These are phyloP conservation scores for Hyaloscypha variabilis DNA, from an alignment of 495 filamentous ascomycete genomes.

Conservation along the genomic window DNA sequence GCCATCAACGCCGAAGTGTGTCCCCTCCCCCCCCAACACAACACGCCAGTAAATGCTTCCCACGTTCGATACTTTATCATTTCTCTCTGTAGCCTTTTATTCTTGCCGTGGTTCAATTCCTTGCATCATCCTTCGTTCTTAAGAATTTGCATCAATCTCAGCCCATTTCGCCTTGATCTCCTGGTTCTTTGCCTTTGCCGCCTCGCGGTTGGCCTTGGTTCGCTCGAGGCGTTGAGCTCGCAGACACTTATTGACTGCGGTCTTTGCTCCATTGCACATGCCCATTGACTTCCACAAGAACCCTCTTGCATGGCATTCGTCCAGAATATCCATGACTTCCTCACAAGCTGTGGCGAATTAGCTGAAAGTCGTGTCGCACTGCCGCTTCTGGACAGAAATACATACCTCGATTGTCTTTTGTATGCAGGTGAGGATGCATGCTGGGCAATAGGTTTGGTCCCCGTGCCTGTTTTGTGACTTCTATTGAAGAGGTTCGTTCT, in stretches of 20 bases:
- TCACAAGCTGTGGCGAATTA: conserved; percentile 70
- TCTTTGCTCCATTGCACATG: conserved; percentile 86
- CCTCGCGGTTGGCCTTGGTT: conserved; percentile 74
- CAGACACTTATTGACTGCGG: conserved; percentile 79
- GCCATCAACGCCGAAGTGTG: background rate
- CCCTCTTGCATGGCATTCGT: conserved; percentile 91
- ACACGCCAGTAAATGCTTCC: conserved; percentile 17
- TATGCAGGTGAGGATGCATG: conserved; percentile 98
- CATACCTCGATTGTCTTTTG: conserved; percentile 83
- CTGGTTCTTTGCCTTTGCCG: conserved; percentile 66
- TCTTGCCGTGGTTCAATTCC: background rate
- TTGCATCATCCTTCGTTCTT: conserved; percentile 2
- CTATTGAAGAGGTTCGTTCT: background rate
- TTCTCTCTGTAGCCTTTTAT: no score
- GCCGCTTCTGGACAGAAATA: background rate
- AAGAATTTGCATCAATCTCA: conserved; percentile 79
- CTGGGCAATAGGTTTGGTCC: conserved; percentile 33
- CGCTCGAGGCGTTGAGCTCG: conserved; percentile 75
- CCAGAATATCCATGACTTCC: conserved; percentile 87
- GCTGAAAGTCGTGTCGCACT: background rate
- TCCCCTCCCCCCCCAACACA: background rate
- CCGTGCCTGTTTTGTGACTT: conserved; percentile 7
- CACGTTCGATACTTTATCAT: background rate
- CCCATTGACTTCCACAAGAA: conserved; percentile 88
- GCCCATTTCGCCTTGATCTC: conserved; percentile 75